Percentiles rank a stretch among this genome's conserved stretches.
phyloP scores from a whole-genome alignment of 75 land plant species.

The Pseudotsuga menziesii region DNA sequence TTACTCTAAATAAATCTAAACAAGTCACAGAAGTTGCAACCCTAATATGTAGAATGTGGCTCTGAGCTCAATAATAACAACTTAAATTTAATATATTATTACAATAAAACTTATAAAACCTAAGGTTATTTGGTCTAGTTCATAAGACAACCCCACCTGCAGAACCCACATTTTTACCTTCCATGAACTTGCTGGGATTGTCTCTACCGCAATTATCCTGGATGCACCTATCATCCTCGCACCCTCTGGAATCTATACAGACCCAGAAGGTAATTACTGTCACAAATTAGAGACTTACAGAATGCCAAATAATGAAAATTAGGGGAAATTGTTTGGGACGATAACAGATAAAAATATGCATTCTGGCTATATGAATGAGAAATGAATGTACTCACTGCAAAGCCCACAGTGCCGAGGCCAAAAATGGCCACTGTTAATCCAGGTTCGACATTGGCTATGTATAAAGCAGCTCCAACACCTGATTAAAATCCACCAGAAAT shows the following conservation, averaged over 20 bases:
- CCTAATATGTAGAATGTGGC: no score
- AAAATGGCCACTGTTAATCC: slow-evolving; percentile 75
- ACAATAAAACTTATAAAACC: no score
- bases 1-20: no score
- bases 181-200: slow-evolving; percentile 32
- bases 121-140: no score
- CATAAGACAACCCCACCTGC: no score
- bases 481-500: no score
- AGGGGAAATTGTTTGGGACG: not conserved
- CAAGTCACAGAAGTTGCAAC: no score
- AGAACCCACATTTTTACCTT: slow-evolving; percentile 18
- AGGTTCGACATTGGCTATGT: slow-evolving; percentile 57
- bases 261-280: not conserved
- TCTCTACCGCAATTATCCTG: slow-evolving; percentile 51
- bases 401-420: slow-evolving; percentile 78
- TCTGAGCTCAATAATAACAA: no score
- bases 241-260: slow-evolving; percentile 46
- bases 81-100: no score
- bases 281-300: not conserved
- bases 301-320: not conserved
- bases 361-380: not conserved
- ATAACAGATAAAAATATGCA: not conserved
- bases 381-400: slow-evolving; percentile 43
- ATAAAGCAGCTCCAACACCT: slow-evolving; percentile 83
- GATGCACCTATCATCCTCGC: slow-evolving; percentile 45